These are phyloP conservation scores for sweet orange (Citrus sinensis) DNA, from an alignment of 345 rosid genomes.

Conservation along the genomic window DNA sequence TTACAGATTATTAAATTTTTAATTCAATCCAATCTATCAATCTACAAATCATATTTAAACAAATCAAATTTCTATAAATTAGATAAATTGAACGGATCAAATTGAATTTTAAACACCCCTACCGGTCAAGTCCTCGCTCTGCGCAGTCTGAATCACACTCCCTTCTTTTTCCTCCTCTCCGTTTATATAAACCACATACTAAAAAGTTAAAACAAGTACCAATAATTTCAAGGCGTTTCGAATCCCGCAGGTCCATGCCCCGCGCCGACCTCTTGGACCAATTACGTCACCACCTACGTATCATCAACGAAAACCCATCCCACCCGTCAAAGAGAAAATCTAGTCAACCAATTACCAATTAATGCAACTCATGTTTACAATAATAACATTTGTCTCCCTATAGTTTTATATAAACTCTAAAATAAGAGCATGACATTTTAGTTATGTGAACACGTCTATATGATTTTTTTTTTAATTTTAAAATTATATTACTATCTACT, in stretches of 20 bases:
- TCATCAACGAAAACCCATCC: not conserved
- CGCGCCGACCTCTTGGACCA: not conserved
- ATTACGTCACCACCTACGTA: constrained; percentile 22
- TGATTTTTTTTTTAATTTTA: no score
- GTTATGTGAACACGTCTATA: no score
- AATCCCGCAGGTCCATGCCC: not conserved
- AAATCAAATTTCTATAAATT: fast-evolving
- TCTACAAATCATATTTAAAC: fast-evolving
- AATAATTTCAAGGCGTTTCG: not conserved
- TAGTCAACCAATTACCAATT: not conserved
- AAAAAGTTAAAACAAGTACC: not conserved
- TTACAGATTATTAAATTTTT: fast-evolving
- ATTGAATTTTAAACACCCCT: no score
- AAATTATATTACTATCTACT: no score
- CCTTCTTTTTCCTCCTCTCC: no score
- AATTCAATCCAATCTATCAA: fast-evolving
- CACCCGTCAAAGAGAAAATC: not conserved
- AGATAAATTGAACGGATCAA: fast-evolving
- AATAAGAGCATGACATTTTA: no score
- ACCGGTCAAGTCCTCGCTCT: no score
- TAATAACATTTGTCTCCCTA: not conserved
- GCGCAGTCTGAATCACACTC: not conserved
- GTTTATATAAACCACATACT: not conserved
- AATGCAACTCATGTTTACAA: not conserved
- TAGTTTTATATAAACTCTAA: no score